These are phyloP conservation scores for Oxytropis ochrocephala DNA, from an alignment of 306 rosid species.

Conservation along the genomic window DNA sequence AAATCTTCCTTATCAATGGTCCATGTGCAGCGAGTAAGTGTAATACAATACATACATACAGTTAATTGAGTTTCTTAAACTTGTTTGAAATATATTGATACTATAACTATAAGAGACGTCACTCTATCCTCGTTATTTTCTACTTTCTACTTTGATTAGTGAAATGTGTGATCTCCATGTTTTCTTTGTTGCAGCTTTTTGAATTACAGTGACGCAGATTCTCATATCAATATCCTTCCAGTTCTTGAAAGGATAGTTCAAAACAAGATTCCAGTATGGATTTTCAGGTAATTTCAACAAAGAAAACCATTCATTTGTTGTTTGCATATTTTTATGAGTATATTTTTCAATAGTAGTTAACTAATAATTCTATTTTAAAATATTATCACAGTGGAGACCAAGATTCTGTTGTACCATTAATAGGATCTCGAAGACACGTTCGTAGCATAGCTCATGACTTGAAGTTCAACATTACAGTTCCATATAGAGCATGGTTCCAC, in stretches of 20 bases:
- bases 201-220: slow-evolving; percentile 59
- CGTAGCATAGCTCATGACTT: slow-evolving; percentile 76
- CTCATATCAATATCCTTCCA: slow-evolving; percentile 65
- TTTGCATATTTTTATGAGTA: neutral
- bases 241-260: slow-evolving; percentile 61
- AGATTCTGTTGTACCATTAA: slow-evolving; percentile 78
- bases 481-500: slow-evolving; percentile 86
- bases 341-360: neutral
- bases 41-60: neutral
- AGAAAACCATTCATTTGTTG: neutral
- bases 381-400: slow-evolving; percentile 62
- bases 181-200: slow-evolving; percentile 35
- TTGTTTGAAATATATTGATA: no score
- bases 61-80: no score
- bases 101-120: neutral
- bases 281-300: slow-evolving; percentile 63
- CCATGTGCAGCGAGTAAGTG: slow-evolving; percentile 74
- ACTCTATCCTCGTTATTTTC: neutral
- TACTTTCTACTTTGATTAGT: neutral
- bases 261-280: slow-evolving; percentile 71
- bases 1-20: slow-evolving; percentile 60
- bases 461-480: slow-evolving; percentile 52
- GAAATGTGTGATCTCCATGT: no score
- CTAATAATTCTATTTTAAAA: neutral
- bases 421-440: slow-evolving; percentile 70